These are phyloP conservation scores for Mycena floridula DNA, from an alignment of 768 basidiomycete species.

Conservation along the genomic window DNA sequence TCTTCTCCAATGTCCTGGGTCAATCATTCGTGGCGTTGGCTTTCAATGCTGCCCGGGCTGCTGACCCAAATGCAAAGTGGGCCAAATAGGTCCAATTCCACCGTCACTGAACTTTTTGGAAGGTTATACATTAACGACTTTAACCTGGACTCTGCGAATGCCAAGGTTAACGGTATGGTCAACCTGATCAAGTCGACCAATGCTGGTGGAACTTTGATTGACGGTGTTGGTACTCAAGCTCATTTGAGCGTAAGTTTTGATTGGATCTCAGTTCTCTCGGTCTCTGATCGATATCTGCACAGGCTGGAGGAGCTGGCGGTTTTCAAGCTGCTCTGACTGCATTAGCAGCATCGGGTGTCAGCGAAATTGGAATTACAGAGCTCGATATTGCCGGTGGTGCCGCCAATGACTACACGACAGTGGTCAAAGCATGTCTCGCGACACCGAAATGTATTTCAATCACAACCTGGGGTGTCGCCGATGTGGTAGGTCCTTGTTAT, in stretches of 20 bases:
- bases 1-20: constrained; percentile 44
- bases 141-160: constrained; percentile 43
- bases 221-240: constrained; percentile 44
- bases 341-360: constrained; percentile 29
- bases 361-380: constrained; percentile 42
- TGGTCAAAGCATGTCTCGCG: constrained; percentile 39
- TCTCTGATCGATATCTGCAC: too few relatives aligned
- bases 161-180: constrained; percentile 36
- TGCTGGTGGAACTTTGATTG: constrained; percentile 32
- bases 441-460: constrained; percentile 37
- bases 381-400: constrained; percentile 35
- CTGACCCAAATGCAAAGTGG: constrained; percentile 43
- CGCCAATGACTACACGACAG: constrained; percentile 37
- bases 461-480: constrained; percentile 44
- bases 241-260: constrained; percentile 27
- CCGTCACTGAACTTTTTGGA: too few relatives aligned
- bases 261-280: background rate
- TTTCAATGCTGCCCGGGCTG: constrained; percentile 41
- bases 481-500: constrained; percentile 24
- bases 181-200: constrained; percentile 36
- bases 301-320: constrained; percentile 36
- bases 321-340: constrained; percentile 37
- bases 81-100: background rate
- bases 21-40: constrained; percentile 45
- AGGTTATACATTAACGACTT: constrained; percentile 41